Evolutionary conservation across 2,329 filamentous ascomycete genomes (phyloP).

Genomic region (Trichoderma koningiopsis): DNA sequence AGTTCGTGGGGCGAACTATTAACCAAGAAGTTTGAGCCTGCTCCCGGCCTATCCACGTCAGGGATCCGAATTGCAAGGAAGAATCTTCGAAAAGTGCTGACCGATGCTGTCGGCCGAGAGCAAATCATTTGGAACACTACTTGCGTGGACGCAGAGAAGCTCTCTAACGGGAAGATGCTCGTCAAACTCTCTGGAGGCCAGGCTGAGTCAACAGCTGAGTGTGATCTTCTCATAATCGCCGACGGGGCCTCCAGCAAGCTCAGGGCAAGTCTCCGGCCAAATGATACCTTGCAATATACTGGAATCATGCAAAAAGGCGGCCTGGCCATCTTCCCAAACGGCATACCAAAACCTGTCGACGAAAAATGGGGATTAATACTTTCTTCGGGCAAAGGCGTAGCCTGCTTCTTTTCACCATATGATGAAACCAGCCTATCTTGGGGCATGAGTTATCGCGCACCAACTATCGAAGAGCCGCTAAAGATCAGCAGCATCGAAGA

Average conservation of each 20-base stretch:
- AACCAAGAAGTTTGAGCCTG: neutral
- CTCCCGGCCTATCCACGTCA: neutral
- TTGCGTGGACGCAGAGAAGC: slow-evolving; percentile 32
- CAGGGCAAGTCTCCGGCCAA: slow-evolving; percentile 41
- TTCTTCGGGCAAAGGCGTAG: slow-evolving; percentile 42
- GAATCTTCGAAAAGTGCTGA: neutral
- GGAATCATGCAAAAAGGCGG: slow-evolving; percentile 45
- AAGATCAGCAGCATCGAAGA: neutral
- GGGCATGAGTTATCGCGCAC: slow-evolving; percentile 41
- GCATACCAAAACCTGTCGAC: slow-evolving; percentile 39
- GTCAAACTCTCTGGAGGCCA: slow-evolving; percentile 26
- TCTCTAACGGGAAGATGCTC: slow-evolving; percentile 32
- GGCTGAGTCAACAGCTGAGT: slow-evolving; percentile 31
- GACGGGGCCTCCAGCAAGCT: slow-evolving; percentile 49
- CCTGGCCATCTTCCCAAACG: slow-evolving; percentile 40
- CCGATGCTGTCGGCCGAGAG: neutral
- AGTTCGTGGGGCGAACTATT: neutral
- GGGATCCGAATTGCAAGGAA: neutral
- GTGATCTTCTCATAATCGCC: slow-evolving; percentile 49
- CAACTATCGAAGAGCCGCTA: neutral
- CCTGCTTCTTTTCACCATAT: slow-evolving; percentile 49
- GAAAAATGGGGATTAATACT: slow-evolving; percentile 45
- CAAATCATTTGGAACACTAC: neutral
- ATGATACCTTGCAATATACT: slow-evolving; percentile 44
- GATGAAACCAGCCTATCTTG: slow-evolving; percentile 47